Evolutionary conservation across 345 rosid species (phyloP), one percentile per base, ranked within the genome.

Genomic region (Aethionema arabicum): DNA sequence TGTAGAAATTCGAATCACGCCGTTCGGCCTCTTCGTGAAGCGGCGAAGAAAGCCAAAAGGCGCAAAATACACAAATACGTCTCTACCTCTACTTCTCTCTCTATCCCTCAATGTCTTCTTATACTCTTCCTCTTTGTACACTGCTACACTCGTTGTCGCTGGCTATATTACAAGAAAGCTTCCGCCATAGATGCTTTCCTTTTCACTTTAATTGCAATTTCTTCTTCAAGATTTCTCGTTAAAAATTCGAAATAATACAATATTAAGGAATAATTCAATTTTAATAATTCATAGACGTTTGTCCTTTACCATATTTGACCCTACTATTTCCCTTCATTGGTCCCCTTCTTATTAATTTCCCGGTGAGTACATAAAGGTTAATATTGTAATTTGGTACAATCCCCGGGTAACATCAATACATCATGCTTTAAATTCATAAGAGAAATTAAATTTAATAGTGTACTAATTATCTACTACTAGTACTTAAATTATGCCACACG

Each of bases 251-350:
- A 60, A 29, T 2, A 48, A 16, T 56, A 10, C 11, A 37, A 37
- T 31, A 10, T 10, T 30, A 15, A 31, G 14, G 11, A 33, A 15
- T n/a, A n/a, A 6, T 29, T 29, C 8, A 52, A 16, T 8, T 14
- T 10, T 32, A 4, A 15, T 53, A 5, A 13, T 52, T 68, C 29
- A 37, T 68, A 27, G 66, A 68, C 66, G 66, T 15, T 32, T 59
- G 66, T 60, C 68, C 57, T 46, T 61, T 69, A 69, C 74, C 68
- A 16, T 39, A 53, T 54, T 61, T 69, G 68, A 69, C 73, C 73
- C 27, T 69, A 54, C 5, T 59, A 39, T 14, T 1, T 59, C 9
- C 0, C 0, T 33, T 16, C 33, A 21, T 14, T 5, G 45, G 59
- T 32, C 72, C 43, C 49, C 58, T n/a, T n/a, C 45, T 27, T 33